phyloP scores from a whole-genome alignment of 352 stramenopile genomes.

The Pythium myriotylum region DNA sequence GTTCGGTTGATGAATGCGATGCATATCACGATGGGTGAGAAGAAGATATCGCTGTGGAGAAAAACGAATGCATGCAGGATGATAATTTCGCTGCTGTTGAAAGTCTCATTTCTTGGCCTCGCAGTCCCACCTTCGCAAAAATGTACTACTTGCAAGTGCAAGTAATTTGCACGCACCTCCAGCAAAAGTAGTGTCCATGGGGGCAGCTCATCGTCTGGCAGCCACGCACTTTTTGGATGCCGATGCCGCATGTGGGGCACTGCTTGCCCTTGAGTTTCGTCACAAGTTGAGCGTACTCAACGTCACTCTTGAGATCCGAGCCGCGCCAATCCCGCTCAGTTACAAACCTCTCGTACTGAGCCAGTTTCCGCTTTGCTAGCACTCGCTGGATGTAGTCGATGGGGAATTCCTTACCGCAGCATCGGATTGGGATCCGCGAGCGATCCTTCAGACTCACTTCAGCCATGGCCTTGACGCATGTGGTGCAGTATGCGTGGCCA shows the following conservation, averaged over 20 bases:
- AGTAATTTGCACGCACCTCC: slow-evolving; percentile 21
- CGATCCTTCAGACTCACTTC: slow-evolving; percentile 35
- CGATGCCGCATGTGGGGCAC: slow-evolving; percentile 27
- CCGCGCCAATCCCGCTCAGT: slow-evolving; percentile 20
- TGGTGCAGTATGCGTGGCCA: slow-evolving; percentile 42
- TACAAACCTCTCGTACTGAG: slow-evolving; percentile 25
- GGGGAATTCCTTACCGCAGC: slow-evolving; percentile 45
- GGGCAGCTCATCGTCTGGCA: slow-evolving; percentile 27
- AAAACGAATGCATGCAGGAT: too few species aligned
- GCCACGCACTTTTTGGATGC: slow-evolving; percentile 20
- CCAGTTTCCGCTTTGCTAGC: slow-evolving; percentile 10
- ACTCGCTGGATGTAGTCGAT: slow-evolving; percentile 34
- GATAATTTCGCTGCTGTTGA: too few species aligned
- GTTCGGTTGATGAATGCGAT: too few species aligned
- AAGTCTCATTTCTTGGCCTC: too few species aligned
- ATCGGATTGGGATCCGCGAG: slow-evolving; percentile 36
- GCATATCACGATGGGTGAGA: too few species aligned
- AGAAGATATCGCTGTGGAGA: too few species aligned
- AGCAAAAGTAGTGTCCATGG: slow-evolving; percentile 46
- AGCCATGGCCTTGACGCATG: slow-evolving; percentile 39
- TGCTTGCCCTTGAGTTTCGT: slow-evolving; percentile 19
- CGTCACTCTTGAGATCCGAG: slow-evolving; percentile 24
- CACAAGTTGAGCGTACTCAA: slow-evolving; percentile 22
- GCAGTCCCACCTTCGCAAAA: too few species aligned
- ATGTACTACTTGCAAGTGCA: too few species aligned